These are phyloP conservation scores for Penicillium hesseltinei DNA, from an alignment of 2,329 filamentous ascomycete species.

Conservation along the genomic window DNA sequence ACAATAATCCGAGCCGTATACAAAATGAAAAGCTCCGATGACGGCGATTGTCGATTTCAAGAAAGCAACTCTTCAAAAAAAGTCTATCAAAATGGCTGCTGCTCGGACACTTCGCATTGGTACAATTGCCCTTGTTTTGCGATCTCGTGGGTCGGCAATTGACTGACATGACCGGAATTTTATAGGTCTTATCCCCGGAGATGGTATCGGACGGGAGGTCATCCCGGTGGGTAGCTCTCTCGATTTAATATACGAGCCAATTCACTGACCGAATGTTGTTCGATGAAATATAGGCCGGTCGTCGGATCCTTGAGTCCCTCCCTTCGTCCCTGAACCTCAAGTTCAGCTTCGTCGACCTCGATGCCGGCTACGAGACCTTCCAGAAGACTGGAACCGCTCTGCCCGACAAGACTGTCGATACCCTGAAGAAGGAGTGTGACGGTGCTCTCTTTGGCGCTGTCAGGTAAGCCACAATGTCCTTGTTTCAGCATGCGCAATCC, in stretches of 20 bases:
- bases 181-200: constrained; percentile 89
- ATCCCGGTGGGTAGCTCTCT: constrained; percentile 63
- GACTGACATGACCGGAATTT: constrained; percentile 15
- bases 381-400: constrained; percentile 83
- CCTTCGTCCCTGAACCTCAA: constrained; percentile 86
- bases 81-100: constrained; percentile 44
- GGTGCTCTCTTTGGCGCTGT: constrained; percentile 96
- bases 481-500: neutral
- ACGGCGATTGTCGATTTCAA: constrained; percentile 25
- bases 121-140: constrained; percentile 39
- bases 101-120: constrained; percentile 67
- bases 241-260: constrained; percentile 4
- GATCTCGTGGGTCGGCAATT: neutral
- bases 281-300: constrained; percentile 59
- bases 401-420: constrained; percentile 84
- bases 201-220: constrained; percentile 97
- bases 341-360: constrained; percentile 90
- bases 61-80: constrained; percentile 20
- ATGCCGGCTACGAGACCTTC: constrained; percentile 92
- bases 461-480: constrained; percentile 47
- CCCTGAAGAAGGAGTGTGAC: constrained; percentile 87
- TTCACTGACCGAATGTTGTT: constrained; percentile 15
- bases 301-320: constrained; percentile 86
- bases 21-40: constrained; percentile 33
- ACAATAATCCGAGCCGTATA: constrained; percentile 23